Conservation (phyloP, 2,329 filamentous ascomycete species). For the Botrytis fragariae region DNA sequence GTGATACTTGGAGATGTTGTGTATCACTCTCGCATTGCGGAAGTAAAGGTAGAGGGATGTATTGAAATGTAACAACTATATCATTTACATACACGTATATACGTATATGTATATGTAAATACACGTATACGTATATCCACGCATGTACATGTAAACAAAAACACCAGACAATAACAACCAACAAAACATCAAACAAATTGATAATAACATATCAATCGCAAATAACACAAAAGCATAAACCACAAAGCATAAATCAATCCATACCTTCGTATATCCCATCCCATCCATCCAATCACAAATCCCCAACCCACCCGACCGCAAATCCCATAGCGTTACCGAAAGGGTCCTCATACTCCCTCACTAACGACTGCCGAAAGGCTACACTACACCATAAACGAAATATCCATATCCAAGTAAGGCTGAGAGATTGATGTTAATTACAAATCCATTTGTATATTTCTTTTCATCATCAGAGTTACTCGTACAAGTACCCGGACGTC, state of each 20-base stretch:
- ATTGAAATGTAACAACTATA: not conserved
- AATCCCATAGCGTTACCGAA: not conserved
- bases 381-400: not conserved
- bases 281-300: not conserved
- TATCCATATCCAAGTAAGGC: not conserved
- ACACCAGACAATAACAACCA: not conserved
- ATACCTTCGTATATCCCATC: too few relatives aligned
- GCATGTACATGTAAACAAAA: not conserved
- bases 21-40: not conserved
- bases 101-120: not conserved
- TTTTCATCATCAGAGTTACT: not conserved
- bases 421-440: not conserved
- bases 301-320: not conserved
- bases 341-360: conserved; percentile 44
- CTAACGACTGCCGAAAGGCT: conserved; percentile 38
- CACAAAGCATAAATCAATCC: not conserved
- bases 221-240: not conserved
- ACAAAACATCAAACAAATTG: not conserved
- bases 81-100: not conserved
- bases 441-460: not conserved
- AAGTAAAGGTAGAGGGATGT: not conserved
- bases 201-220: not conserved
- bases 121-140: not conserved
- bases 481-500: not conserved
- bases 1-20: not conserved